These are phyloP conservation scores for Candida tallmaniae DNA, from an alignment of 805 yeast genomes.

Conservation along the genomic window DNA sequence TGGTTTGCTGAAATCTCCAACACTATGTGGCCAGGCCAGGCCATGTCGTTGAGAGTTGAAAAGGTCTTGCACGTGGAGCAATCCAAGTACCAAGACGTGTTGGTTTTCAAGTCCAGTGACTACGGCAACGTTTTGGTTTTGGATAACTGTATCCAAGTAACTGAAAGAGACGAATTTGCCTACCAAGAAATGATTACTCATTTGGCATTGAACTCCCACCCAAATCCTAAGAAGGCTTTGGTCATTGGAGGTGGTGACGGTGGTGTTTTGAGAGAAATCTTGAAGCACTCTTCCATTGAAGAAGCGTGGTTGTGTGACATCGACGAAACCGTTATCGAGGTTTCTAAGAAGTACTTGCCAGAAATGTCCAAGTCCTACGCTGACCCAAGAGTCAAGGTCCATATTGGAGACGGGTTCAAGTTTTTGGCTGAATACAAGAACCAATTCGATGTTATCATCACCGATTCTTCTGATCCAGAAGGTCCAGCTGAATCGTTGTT, in stretches of 20 bases:
- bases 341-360: conserved; percentile 84
- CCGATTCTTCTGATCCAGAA: conserved; percentile 97
- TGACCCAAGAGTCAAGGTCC: conserved; percentile 87
- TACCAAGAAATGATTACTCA: conserved; percentile 99
- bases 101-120: conserved; percentile 87
- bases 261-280: conserved; percentile 92
- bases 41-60: conserved; percentile 86
- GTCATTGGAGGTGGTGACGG: conserved; percentile 99
- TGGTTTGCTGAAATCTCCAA: conserved; percentile 96
- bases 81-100: conserved; percentile 88
- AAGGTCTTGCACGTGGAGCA: conserved; percentile 79
- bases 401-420: conserved; percentile 97
- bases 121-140: conserved; percentile 94
- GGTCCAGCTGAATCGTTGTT: conserved; percentile 95
- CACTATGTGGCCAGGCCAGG: conserved; percentile 99
- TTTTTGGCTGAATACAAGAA: conserved; percentile 78
- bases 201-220: conserved; percentile 87
- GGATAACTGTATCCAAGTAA: conserved; percentile 92
- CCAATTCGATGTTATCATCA: conserved; percentile 90
- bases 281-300: conserved; percentile 83
- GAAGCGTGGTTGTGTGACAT: conserved; percentile 91
- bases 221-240: conserved; percentile 87
- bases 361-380: conserved; percentile 77
- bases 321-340: conserved; percentile 87
- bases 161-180: conserved; percentile 96